Evolutionary conservation across 2,329 filamentous ascomycete species (phyloP).

Genomic region (Dendryphion nanum): DNA sequence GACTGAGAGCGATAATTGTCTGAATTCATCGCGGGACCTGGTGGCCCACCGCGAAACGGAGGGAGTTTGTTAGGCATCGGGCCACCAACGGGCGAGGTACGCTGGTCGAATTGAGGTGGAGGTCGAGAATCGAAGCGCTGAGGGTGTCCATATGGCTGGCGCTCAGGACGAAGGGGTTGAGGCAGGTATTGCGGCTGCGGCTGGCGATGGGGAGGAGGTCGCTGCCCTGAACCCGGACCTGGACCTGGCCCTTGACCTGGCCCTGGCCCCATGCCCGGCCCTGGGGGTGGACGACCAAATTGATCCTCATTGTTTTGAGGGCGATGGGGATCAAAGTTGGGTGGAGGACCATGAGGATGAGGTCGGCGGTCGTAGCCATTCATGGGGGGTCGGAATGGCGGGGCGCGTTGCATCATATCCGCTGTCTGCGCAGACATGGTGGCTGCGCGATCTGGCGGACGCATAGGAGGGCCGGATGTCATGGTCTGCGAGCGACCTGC

Average conservation of each 20-base stretch:
- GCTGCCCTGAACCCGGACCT: slow-evolving; percentile 33
- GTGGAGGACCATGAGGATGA: slow-evolving; percentile 25
- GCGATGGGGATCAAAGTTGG: slow-evolving; percentile 25
- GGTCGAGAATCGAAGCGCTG: slow-evolving; percentile 64
- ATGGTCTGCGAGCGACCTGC: slow-evolving; percentile 91
- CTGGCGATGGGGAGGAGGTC: slow-evolving; percentile 36
- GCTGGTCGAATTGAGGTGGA: too few species aligned
- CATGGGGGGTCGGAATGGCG: slow-evolving; percentile 56
- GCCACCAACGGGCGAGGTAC: slow-evolving; percentile 49
- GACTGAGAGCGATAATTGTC: slow-evolving; percentile 93
- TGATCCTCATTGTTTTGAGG: slow-evolving; percentile 25
- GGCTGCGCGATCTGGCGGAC: slow-evolving; percentile 68
- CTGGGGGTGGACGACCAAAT: slow-evolving; percentile 33
- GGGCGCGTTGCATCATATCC: slow-evolving; percentile 61
- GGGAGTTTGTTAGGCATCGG: slow-evolving; percentile 53
- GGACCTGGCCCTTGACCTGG: slow-evolving; percentile 38
- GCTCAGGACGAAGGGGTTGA: slow-evolving; percentile 61
- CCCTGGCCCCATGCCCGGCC: too few species aligned
- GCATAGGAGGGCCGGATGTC: slow-evolving; percentile 71
- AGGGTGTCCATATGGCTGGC: slow-evolving; percentile 69
- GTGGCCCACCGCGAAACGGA: slow-evolving; percentile 51
- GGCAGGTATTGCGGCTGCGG: slow-evolving; percentile 58
- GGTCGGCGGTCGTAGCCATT: slow-evolving; percentile 41
- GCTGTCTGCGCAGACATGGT: slow-evolving; percentile 56
- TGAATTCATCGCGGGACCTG: slow-evolving; percentile 71